Evolutionary conservation across 2,329 filamentous ascomycete species (phyloP).

Genomic region (Lasiodiplodia sp.): DNA sequence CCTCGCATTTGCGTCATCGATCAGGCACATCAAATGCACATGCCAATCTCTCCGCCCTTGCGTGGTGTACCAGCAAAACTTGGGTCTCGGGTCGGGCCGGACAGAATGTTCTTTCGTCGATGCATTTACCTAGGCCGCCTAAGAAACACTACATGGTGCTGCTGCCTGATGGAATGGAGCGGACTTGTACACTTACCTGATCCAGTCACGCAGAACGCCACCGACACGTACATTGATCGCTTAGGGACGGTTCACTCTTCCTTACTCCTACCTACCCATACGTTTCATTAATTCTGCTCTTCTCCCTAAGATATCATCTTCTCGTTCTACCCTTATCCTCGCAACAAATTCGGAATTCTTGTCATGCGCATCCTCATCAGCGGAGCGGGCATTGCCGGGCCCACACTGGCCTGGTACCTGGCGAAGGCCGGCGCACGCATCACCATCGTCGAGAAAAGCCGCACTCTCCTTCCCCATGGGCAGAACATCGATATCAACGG

Average conservation of each 20-base stretch:
- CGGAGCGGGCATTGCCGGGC: constrained; percentile 37
- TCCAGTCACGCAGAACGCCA: neutral
- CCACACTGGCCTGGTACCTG: constrained; percentile 34
- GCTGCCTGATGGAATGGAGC: constrained; percentile 37
- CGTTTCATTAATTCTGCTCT: neutral
- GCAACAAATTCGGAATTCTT: neutral
- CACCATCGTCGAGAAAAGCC: constrained; percentile 35
- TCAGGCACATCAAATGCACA: too few species aligned
- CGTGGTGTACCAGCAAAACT: too few species aligned
- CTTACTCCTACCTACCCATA: neutral
- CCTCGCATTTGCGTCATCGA: too few species aligned
- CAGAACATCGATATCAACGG: constrained; percentile 42
- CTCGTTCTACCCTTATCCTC: too few species aligned
- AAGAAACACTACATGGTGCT: too few species aligned
- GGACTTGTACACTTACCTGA: constrained; percentile 3
- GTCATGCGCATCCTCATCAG: constrained; percentile 33
- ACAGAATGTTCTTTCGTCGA: too few species aligned
- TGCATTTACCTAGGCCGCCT: too few species aligned
- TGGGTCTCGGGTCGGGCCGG: too few species aligned
- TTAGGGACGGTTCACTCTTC: neutral
- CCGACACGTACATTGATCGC: neutral
- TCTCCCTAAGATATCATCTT: neutral
- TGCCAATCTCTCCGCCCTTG: too few species aligned
- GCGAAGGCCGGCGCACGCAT: constrained; percentile 31
- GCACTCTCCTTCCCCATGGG: constrained; percentile 31